These are phyloP conservation scores for Phytophthora cajani DNA, from an alignment of 352 stramenopile genomes.

Conservation along the genomic window DNA sequence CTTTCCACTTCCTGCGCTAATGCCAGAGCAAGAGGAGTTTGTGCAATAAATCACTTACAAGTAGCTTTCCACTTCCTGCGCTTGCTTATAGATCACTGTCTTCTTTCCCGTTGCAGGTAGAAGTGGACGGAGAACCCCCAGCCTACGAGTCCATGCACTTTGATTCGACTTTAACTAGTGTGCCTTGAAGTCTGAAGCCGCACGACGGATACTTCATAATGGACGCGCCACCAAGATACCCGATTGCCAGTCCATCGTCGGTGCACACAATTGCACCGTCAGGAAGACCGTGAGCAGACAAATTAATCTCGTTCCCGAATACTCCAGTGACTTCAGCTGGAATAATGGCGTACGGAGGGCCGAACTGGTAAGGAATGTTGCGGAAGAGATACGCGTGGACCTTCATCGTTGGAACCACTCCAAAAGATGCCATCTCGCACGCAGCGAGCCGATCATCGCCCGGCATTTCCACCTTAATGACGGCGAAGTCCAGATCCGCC, in stretches of 20 bases:
- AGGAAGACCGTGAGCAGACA: background rate
- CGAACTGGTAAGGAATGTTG: background rate
- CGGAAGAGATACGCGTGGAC: conserved; percentile 4
- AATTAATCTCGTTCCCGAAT: background rate
- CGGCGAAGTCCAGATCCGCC: conserved; percentile 30
- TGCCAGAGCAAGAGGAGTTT: no score
- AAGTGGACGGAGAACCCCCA: background rate
- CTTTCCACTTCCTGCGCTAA: no score
- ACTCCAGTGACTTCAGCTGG: background rate
- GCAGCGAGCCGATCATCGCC: background rate
- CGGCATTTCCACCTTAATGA: conserved; percentile 26
- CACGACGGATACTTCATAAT: background rate
- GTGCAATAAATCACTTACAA: no score
- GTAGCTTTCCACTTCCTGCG: no score
- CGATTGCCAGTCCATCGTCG: background rate
- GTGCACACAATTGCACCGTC: background rate
- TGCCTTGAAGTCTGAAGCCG: background rate
- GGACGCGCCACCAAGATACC: background rate
- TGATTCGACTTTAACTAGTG: background rate
- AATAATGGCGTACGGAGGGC: background rate
- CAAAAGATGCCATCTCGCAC: background rate
- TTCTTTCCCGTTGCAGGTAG: no score
- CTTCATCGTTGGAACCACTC: background rate
- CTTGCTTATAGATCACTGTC: no score
- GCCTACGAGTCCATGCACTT: background rate